phyloP scores from a whole-genome alignment of 2,329 filamentous ascomycete genomes.

The Knoxdaviesia proteae region DNA sequence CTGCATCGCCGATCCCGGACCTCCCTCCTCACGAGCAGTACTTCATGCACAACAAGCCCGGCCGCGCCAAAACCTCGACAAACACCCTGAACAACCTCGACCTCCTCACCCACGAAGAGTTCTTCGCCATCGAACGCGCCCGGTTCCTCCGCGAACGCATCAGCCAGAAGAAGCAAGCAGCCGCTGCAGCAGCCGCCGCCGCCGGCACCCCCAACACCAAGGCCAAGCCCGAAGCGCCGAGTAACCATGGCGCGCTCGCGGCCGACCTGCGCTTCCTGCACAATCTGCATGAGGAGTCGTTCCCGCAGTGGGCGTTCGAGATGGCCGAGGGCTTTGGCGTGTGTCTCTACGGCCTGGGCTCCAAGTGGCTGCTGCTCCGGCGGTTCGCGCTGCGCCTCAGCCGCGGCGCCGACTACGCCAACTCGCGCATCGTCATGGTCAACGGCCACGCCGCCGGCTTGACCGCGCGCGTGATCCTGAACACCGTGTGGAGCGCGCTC shows the following conservation, averaged over 20 bases:
- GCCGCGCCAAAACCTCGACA: slow-evolving; percentile 64
- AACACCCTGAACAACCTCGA: slow-evolving; percentile 58
- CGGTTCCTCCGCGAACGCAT: slow-evolving; percentile 29
- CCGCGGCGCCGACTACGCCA: slow-evolving; percentile 14
- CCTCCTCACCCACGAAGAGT: slow-evolving; percentile 79
- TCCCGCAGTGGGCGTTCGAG: slow-evolving; percentile 86
- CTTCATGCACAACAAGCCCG: slow-evolving; percentile 79
- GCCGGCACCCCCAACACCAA: too few relatives aligned
- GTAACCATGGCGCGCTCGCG: slow-evolving; percentile 23
- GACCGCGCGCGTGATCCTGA: slow-evolving; percentile 47
- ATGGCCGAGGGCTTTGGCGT: slow-evolving; percentile 70
- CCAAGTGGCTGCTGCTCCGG: slow-evolving; percentile 57
- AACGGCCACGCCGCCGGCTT: slow-evolving; percentile 62
- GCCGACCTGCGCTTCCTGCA: slow-evolving; percentile 51
- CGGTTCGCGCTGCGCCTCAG: slow-evolving; percentile 56
- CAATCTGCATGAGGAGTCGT: slow-evolving; percentile 58
- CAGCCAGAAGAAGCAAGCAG: too few relatives aligned
- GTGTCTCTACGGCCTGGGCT: slow-evolving; percentile 83
- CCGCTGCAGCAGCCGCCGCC: too few relatives aligned
- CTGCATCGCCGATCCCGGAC: slow-evolving; percentile 47
- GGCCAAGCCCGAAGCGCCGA: slow-evolving; percentile 25
- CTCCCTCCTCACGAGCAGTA: slow-evolving; percentile 78
- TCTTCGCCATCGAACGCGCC: slow-evolving; percentile 36
- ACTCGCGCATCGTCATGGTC: slow-evolving; percentile 50
- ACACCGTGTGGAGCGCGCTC: slow-evolving; percentile 45